These are phyloP conservation scores for Dipteronia dyeriana DNA, from an alignment of 345 rosid genomes.

Conservation along the genomic window DNA sequence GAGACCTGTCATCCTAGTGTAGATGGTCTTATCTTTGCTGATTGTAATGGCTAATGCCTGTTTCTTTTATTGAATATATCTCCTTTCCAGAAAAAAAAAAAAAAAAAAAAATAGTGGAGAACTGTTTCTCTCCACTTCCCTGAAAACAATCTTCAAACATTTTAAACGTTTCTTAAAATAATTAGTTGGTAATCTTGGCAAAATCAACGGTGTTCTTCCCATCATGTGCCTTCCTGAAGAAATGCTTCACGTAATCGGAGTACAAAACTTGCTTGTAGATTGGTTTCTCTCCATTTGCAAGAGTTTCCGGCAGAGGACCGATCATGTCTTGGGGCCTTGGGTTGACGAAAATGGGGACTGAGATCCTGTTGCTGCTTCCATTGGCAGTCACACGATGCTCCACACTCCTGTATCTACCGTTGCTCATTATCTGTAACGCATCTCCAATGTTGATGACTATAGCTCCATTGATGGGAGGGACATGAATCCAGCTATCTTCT, in stretches of 20 bases:
- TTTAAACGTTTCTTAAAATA: too few relatives aligned
- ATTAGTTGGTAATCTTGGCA: constrained; percentile 8
- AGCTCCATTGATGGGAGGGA: constrained; percentile 26
- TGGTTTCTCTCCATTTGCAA: constrained; percentile 25
- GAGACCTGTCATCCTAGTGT: too few relatives aligned
- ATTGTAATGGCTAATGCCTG: too few relatives aligned
- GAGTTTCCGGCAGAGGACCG: constrained; percentile 25
- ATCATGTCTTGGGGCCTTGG: constrained; percentile 21
- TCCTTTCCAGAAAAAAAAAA: too few relatives aligned
- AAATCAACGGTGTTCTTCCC: constrained; percentile 36
- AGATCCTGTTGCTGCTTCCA: constrained; percentile 22
- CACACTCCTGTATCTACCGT: constrained; percentile 28
- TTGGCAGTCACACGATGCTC: constrained; percentile 28
- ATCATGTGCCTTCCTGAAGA: constrained; percentile 38
- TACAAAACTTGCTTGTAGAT: constrained; percentile 27
- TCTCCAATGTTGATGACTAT: constrained; percentile 32
- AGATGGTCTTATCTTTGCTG: too few relatives aligned
- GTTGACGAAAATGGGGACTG: constrained; percentile 31
- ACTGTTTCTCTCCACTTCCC: too few relatives aligned
- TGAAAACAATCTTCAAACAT: too few relatives aligned
- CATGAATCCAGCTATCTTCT: constrained; percentile 23
- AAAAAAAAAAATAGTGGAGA: too few relatives aligned
- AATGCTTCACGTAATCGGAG: constrained; percentile 38
- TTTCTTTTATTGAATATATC: too few relatives aligned
- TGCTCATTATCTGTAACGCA: constrained; percentile 32